phyloP scores from a whole-genome alignment of 148 eudicot species.

The Simmondsia chinensis region DNA sequence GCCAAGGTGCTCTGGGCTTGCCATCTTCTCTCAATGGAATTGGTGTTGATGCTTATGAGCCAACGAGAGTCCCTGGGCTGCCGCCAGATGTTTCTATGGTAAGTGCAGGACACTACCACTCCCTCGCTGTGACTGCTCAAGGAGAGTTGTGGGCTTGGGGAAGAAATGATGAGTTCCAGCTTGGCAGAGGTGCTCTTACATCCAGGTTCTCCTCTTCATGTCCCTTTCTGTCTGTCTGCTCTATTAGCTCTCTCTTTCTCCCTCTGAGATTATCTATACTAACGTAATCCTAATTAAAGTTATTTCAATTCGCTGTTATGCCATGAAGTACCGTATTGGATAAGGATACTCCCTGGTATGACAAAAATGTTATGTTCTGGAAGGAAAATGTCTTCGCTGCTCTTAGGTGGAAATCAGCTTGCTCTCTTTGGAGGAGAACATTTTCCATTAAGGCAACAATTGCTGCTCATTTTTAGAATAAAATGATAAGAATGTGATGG shows the following conservation, averaged over 20 bases:
- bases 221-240: not conserved
- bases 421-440: too few species aligned
- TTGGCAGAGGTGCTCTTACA: slow-evolving; percentile 59
- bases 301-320: too few species aligned
- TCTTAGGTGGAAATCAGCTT: too few species aligned
- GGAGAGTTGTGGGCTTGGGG: slow-evolving; percentile 99
- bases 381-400: too few species aligned
- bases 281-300: too few species aligned
- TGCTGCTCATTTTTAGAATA: too few species aligned
- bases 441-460: too few species aligned
- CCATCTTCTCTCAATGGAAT: slow-evolving; percentile 48
- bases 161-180: slow-evolving; percentile 75
- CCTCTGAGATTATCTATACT: too few species aligned
- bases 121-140: slow-evolving; percentile 71
- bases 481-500: too few species aligned
- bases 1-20: slow-evolving; percentile 81
- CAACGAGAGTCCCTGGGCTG: slow-evolving; percentile 58
- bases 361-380: too few species aligned
- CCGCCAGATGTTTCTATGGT: slow-evolving; percentile 54
- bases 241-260: not conserved
- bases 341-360: too few species aligned
- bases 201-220: slow-evolving; percentile 39
- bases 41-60: slow-evolving; percentile 79
- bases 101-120: slow-evolving; percentile 86
- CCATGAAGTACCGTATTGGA: too few species aligned